These are phyloP conservation scores for Populus hybrid DNA, from an alignment of 441 rosid genomes.

Conservation along the genomic window DNA sequence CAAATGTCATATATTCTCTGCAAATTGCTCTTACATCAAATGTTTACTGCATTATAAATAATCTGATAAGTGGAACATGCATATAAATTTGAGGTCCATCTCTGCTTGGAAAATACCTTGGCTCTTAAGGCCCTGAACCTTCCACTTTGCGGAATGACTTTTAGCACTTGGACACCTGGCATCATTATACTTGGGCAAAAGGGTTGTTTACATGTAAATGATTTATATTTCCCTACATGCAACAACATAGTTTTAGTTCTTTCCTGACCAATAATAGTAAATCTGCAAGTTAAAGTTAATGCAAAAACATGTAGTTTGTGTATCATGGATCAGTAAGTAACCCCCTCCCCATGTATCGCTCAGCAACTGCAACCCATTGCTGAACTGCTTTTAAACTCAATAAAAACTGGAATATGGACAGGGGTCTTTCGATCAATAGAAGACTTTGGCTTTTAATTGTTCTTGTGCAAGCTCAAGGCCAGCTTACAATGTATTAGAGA, in stretches of 20 bases:
- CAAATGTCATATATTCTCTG: background rate
- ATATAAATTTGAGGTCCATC: background rate
- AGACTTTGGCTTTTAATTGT: background rate
- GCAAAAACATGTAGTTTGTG: background rate
- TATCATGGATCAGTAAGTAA: background rate
- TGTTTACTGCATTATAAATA: background rate
- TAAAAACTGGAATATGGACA: background rate
- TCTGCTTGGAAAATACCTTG: background rate
- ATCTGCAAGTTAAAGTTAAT: background rate
- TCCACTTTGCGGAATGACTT: background rate
- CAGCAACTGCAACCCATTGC: background rate
- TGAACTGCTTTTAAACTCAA: background rate
- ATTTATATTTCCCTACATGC: background rate
- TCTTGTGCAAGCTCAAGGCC: background rate
- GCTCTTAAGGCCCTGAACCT: background rate
- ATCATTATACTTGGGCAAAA: background rate
- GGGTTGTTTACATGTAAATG: background rate
- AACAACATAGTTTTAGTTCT: background rate
- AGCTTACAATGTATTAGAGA: background rate
- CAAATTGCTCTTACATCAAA: background rate
- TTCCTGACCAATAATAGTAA: background rate
- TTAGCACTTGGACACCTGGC: background rate
- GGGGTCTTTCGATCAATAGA: background rate
- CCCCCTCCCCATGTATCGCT: background rate
- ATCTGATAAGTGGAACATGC: background rate